Conservation (phyloP, 257 asterid genomes). For the Handroanthus guayacan region DNA sequence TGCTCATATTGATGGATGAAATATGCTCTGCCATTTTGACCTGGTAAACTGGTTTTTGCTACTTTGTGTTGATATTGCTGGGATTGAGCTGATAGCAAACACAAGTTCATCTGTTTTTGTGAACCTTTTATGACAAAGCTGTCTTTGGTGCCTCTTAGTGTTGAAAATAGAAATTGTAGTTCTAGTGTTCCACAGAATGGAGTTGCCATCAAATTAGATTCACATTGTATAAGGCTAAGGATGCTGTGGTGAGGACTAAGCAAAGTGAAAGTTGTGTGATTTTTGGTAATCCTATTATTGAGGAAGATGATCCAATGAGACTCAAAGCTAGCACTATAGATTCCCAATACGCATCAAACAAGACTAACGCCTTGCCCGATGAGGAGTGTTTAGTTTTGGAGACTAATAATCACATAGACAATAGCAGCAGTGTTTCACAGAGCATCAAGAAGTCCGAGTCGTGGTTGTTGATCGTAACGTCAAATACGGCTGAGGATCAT, state of each 20-base stretch:
- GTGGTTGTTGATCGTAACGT: constrained; percentile 35
- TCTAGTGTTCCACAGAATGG: constrained; percentile 45
- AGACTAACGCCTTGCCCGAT: constrained; percentile 33
- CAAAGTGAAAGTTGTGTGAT: constrained; percentile 41
- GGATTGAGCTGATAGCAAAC: constrained; percentile 55
- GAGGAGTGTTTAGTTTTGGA: constrained; percentile 42
- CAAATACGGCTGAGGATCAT: constrained; percentile 52
- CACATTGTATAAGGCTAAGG: constrained; percentile 37
- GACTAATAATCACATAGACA: constrained; percentile 23
- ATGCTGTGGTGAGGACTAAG: constrained; percentile 34
- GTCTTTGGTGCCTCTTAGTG: constrained; percentile 45
- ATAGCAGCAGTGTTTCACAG: constrained; percentile 38
- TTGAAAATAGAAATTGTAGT: constrained; percentile 42
- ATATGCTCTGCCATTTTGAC: constrained; percentile 49
- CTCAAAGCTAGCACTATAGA: constrained; percentile 20
- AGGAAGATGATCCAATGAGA: constrained; percentile 33
- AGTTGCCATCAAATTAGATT: constrained; percentile 38
- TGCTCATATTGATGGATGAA: constrained; percentile 52
- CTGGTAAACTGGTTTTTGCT: constrained; percentile 55
- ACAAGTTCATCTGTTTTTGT: constrained; percentile 32
- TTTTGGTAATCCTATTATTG: constrained; percentile 33
- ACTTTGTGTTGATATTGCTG: constrained; percentile 50
- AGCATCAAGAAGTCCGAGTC: constrained; percentile 41
- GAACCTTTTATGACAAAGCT: constrained; percentile 53
- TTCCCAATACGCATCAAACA: constrained; percentile 37